Base-by-base conservation (phyloP, 352 stramenopile genomes). In the Globisporangium ultimum region DNA sequence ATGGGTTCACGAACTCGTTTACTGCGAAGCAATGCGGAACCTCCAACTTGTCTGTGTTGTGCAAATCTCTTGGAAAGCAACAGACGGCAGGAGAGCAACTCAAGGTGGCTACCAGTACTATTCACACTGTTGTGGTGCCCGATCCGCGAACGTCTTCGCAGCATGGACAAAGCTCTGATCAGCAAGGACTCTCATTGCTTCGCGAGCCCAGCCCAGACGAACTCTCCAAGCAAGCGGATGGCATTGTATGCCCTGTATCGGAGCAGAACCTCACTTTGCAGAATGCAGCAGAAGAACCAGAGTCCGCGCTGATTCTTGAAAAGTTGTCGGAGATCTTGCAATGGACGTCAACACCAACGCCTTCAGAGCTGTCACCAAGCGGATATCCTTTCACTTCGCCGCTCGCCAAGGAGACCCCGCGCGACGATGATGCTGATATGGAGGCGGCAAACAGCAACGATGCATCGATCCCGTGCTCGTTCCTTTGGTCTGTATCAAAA, bases 201-300 rank as follows among this genome's bases (percentile, higher is more conserved):
- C 61, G 77, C 3, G 84, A 93, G 55, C 84, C 84, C 36, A 59
- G 61, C 7, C 38, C 18, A 20, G 45, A 20, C 15, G 46, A 65
- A 2, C 17, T 89, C 6, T 22, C 65, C 17, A 45, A n/a, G 1
- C 13, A 64, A 0, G 53, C 45, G 7, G 53, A 53, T 2, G 61
- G 67, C 9, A 90, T 93, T 63, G 48, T 66, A 10, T 90, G 84
- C 57, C 84, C 84, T 2, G 36, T 91, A 4, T 88, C 81, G 17
- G 67, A 67, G 14, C n/a, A 67, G 1, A 70, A 55, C 38, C 64
- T 93, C 8, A 71, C 74, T 5, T 49, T 64, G 2, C 64, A 58
- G 18, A 67, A 70, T n/a, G 58, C 70, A n/a, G 77, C 68, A 0
- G 80, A 91, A 40, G 84, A 93, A 57, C 84, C 84, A 2, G 80